Evolutionary conservation across 202 grass and related monocot species (phyloP).

Genomic region (Bolboschoenoplectus hybrid): DNA sequence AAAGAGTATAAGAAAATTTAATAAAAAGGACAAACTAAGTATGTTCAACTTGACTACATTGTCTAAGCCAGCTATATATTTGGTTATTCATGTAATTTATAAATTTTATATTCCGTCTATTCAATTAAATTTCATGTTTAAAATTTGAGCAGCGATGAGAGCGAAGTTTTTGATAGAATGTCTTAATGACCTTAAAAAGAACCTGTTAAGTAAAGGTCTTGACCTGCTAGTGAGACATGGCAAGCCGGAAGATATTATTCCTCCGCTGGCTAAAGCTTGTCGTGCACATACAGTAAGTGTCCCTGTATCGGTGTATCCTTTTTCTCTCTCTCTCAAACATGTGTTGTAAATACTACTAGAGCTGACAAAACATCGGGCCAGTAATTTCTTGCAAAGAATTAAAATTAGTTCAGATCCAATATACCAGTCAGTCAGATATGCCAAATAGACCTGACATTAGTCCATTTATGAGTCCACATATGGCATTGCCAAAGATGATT

Average conservation of each 20-base stretch:
- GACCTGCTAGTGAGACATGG: slow-evolving; percentile 67
- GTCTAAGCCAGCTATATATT: background rate
- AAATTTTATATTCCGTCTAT: background rate
- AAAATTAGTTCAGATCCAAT: background rate
- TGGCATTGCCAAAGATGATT: background rate
- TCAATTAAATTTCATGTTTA: background rate
- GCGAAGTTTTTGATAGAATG: slow-evolving; percentile 79
- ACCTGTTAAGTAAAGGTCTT: slow-evolving; percentile 64
- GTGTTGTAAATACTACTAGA: background rate
- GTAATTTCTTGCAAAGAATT: background rate
- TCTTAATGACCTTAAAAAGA: slow-evolving; percentile 64
- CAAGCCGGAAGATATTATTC: slow-evolving; percentile 78
- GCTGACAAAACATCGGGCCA: background rate
- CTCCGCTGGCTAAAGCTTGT: slow-evolving; percentile 68
- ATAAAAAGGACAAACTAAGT: background rate
- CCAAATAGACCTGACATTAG: background rate
- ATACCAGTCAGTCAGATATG: background rate
- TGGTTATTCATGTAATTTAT: background rate
- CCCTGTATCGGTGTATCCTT: background rate
- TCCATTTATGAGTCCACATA: background rate
- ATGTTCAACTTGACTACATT: background rate
- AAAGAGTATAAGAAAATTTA: background rate
- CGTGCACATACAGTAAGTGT: slow-evolving; percentile 66
- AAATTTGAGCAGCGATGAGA: slow-evolving; percentile 54
- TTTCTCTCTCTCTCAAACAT: background rate